phyloP scores from a whole-genome alignment of 352 stramenopile species.

The Globisporangium uncinulatum region DNA sequence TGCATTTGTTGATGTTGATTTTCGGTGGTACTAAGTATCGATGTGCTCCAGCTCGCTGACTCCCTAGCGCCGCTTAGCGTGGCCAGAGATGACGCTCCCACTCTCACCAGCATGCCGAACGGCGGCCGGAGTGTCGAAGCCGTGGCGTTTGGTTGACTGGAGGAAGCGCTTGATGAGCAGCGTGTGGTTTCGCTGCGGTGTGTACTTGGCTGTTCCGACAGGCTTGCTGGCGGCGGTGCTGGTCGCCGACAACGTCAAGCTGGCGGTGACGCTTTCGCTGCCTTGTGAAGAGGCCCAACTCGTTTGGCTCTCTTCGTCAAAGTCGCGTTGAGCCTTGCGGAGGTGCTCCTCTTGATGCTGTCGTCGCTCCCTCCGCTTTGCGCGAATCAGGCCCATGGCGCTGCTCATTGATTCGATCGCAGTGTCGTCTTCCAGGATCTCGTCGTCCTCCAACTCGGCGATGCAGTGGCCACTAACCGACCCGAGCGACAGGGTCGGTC shows the following conservation, averaged over 20 bases:
- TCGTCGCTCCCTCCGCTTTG: slow-evolving; percentile 3
- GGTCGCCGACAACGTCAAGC: slow-evolving; percentile 15
- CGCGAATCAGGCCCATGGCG: slow-evolving; percentile 7
- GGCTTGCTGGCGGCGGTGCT: slow-evolving; percentile 12
- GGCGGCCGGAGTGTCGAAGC: neutral
- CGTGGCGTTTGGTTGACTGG: slow-evolving; percentile 24
- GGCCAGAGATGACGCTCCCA: neutral
- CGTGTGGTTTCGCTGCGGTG: slow-evolving; percentile 40
- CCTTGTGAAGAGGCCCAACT: slow-evolving; percentile 13
- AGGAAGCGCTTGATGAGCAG: slow-evolving; percentile 56
- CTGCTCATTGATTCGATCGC: slow-evolving; percentile 4
- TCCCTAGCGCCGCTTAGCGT: neutral
- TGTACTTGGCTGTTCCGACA: slow-evolving; percentile 52
- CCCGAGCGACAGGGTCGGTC: neutral
- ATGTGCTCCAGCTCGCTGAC: too few species aligned
- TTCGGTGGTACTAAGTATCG: too few species aligned
- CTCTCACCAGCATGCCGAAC: neutral
- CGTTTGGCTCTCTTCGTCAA: slow-evolving; percentile 14
- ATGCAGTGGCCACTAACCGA: slow-evolving; percentile 7
- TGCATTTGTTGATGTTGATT: too few species aligned
- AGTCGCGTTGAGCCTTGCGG: neutral
- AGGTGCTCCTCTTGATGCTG: slow-evolving; percentile 8
- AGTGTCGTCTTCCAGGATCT: slow-evolving; percentile 22
- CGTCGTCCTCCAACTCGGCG: slow-evolving; percentile 39
- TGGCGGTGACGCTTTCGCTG: slow-evolving; percentile 27